These are phyloP conservation scores for Sclerotinia spermophila DNA, from an alignment of 2,329 filamentous ascomycete genomes.

Conservation along the genomic window DNA sequence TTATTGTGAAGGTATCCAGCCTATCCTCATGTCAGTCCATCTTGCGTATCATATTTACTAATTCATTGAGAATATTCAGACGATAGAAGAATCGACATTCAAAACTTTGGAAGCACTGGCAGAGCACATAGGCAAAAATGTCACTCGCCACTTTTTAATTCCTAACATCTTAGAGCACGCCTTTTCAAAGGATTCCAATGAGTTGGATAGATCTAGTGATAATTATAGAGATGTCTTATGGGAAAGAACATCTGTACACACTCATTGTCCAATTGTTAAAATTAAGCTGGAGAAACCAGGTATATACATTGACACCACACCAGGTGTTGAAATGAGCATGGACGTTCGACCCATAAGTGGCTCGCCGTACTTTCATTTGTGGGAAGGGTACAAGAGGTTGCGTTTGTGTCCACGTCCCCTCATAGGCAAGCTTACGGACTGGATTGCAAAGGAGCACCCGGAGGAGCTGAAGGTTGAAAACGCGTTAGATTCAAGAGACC, in stretches of 20 bases:
- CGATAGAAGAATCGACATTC: constrained; percentile 54
- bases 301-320: constrained; percentile 13
- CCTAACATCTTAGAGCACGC: constrained; percentile 26
- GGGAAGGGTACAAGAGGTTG: constrained; percentile 17
- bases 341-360: neutral
- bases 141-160: constrained; percentile 45
- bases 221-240: neutral
- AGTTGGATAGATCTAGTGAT: neutral
- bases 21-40: neutral
- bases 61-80: constrained; percentile 38
- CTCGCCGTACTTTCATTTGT: constrained; percentile 8
- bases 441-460: constrained; percentile 26
- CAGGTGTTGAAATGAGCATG: constrained; percentile 11
- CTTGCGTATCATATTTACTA: neutral
- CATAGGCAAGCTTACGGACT: constrained; percentile 28
- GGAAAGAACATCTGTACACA: neutral
- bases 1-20: constrained; percentile 57
- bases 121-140: constrained; percentile 44
- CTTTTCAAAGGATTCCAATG: neutral
- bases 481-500: no score
- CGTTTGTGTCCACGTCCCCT: constrained; percentile 29
- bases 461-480: neutral
- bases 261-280: neutral
- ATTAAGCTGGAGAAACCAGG: constrained; percentile 15
- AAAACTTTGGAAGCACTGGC: constrained; percentile 62